phyloP scores from a whole-genome alignment of 2,329 filamentous ascomycete species.

The Hypoxylon sp. region DNA sequence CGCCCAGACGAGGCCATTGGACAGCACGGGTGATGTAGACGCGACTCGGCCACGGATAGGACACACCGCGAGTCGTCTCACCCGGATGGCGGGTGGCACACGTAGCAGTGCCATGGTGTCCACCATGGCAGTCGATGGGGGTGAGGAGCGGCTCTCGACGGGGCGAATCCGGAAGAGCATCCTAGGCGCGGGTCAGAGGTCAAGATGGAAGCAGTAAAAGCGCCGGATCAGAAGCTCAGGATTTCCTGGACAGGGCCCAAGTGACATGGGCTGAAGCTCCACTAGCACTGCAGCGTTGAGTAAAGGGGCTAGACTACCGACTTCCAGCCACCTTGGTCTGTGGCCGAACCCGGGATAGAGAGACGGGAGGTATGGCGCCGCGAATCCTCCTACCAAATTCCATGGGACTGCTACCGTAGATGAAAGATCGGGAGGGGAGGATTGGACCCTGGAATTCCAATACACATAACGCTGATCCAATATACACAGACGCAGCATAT shows the following conservation, averaged over 20 bases:
- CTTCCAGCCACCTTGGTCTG: background rate
- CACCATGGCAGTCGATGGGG: background rate
- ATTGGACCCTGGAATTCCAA: conserved; percentile 20
- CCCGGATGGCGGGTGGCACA: conserved; percentile 10
- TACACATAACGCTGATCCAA: conserved; percentile 16
- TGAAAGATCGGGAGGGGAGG: conserved; percentile 17
- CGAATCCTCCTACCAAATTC: conserved; percentile 24
- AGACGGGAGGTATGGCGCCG: conserved; percentile 34
- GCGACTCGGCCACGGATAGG: conserved; percentile 15
- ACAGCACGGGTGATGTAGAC: background rate
- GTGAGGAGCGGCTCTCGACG: conserved; percentile 15
- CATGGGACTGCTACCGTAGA: conserved; percentile 17
- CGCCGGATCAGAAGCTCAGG: conserved; percentile 25
- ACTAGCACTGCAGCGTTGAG: conserved; percentile 7
- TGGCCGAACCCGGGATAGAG: conserved; percentile 13
- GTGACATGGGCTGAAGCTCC: conserved; percentile 20
- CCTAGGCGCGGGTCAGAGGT: conserved; percentile 14
- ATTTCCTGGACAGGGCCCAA: conserved; percentile 16
- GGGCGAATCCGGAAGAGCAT: conserved; percentile 25
- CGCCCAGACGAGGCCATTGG: conserved; percentile 11
- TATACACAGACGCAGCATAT: conserved; percentile 6
- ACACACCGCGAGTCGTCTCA: conserved; percentile 7
- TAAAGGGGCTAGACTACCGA: conserved; percentile 16
- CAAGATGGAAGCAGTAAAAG: conserved; percentile 23
- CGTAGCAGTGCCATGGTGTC: conserved; percentile 10